These are phyloP conservation scores for Trichoderma harzianum DNA, from an alignment of 2,329 filamentous ascomycete genomes.

Conservation along the genomic window DNA sequence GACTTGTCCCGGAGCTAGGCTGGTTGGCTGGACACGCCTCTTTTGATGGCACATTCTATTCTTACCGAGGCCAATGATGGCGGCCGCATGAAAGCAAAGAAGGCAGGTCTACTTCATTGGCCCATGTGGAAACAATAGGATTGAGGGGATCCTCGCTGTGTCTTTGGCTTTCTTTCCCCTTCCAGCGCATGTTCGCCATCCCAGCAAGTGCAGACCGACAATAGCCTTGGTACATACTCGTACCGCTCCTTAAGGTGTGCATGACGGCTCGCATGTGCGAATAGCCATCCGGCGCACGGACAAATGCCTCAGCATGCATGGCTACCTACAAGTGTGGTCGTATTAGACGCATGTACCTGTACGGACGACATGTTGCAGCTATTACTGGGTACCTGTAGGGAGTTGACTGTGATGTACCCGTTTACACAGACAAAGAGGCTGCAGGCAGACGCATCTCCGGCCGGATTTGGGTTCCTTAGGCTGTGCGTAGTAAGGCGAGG, in stretches of 20 bases:
- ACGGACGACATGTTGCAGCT: background rate
- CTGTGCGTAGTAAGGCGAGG: background rate
- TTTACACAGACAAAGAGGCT: background rate
- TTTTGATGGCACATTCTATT: background rate
- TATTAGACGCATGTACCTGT: background rate
- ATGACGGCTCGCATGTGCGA: background rate
- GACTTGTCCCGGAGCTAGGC: background rate
- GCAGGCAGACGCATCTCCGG: background rate
- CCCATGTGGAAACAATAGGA: background rate
- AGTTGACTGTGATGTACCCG: background rate
- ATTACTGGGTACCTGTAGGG: background rate
- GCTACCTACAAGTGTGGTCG: conserved; percentile 11
- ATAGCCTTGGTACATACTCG: background rate
- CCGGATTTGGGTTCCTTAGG: background rate
- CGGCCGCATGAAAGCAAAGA: background rate
- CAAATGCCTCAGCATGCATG: background rate
- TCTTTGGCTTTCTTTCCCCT: background rate
- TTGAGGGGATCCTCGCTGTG: background rate
- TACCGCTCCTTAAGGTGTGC: background rate
- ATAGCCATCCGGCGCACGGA: background rate
- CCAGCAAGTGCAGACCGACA: background rate
- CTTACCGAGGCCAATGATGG: background rate
- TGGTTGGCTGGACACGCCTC: background rate
- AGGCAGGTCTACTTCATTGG: background rate
- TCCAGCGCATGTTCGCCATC: background rate